Evolutionary conservation across 2,329 filamentous ascomycete genomes (phyloP), one percentile per base, ranked within the genome.

Genomic region (Talaromyces sp.): DNA sequence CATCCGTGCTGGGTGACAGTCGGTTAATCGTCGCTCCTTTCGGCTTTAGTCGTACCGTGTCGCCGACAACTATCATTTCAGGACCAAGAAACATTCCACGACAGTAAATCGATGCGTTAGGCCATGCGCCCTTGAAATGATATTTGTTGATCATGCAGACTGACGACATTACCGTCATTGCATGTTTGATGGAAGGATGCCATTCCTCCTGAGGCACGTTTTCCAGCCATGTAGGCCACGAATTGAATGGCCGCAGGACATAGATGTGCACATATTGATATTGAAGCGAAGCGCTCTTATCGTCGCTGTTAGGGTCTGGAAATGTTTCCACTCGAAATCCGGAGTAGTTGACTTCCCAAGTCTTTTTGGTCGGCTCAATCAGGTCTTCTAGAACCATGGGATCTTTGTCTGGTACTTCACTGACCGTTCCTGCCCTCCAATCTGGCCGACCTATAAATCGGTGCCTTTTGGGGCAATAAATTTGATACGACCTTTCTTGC

Each of bases 311-410:
- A 0, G 83, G 82, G 66, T 85, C 75, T 0, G 85, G 81, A 13
- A 87, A 73, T 0, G 83, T 84, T 68, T 88, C 86, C 1, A 88
- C 77, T 0, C 86, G 82, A 64, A 86, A 84, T 0, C 85, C 85
- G 31, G 82, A 82, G 65, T 81, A 81, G 62, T 81, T 83, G 13
- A 86, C 72, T 13, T 74, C 78, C 39, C 70, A 76, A 41, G 75
- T 69, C 56, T 82, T 81, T 0, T 74, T 60, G 2, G 78, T 73
- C 13, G 79, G 72, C 3, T 74, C 68, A 24, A 78, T 71, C 2
- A 87, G 73, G 64, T 87, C 84, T n/a, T 81, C 75, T 16, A 81
- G 74, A 9, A 75, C 71, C 1, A 74, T 70, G 0, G 79, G 70
- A 27, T 83, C 81, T n/a, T 62, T 65, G 1, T 77, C 74, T 0